Evolutionary conservation across 768 basidiomycete genomes (phyloP).

Genomic region (Agrocybe praecox): DNA sequence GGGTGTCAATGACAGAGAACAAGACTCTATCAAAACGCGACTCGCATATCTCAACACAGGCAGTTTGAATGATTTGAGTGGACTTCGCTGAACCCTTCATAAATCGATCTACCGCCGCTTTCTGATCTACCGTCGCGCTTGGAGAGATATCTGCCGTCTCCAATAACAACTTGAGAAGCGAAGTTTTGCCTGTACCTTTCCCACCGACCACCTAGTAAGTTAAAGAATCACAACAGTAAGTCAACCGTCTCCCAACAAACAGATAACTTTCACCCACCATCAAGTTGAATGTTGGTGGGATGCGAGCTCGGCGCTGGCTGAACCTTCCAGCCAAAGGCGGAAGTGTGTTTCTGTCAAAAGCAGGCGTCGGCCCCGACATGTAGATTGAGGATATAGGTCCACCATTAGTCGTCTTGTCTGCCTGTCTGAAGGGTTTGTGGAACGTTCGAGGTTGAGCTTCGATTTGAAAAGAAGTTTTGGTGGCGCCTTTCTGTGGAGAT

Average conservation of each 20-base stretch:
- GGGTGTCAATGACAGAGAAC: conserved; percentile 85
- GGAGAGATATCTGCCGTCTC: conserved; percentile 87
- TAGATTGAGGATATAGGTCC: conserved; percentile 71
- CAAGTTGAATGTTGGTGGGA: conserved; percentile 81
- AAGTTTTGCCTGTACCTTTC: conserved; percentile 85
- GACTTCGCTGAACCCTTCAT: conserved; percentile 59
- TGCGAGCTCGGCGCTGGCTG: conserved; percentile 64
- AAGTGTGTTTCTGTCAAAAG: conserved; percentile 58
- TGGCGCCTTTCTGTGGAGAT: conserved; percentile 61
- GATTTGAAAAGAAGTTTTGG: conserved; percentile 66
- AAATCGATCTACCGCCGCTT: conserved; percentile 63
- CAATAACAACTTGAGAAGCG: conserved; percentile 75
- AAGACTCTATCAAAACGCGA: conserved; percentile 78
- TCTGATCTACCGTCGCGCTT: conserved; percentile 74
- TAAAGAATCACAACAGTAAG: conserved; percentile 3
- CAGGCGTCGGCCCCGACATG: conserved; percentile 66
- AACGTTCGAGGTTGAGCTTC: conserved; percentile 67
- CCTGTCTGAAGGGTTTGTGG: conserved; percentile 78
- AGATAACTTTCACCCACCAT: too few relatives aligned
- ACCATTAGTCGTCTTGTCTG: conserved; percentile 47
- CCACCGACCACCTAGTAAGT: conserved; percentile 70
- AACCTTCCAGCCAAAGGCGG: conserved; percentile 46
- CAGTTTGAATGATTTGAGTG: conserved; percentile 66
- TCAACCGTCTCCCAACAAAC: not conserved
- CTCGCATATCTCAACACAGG: conserved; percentile 82